phyloP scores from a whole-genome alignment of 73 alveolate genomes.

The Paramecium primaurelia region DNA sequence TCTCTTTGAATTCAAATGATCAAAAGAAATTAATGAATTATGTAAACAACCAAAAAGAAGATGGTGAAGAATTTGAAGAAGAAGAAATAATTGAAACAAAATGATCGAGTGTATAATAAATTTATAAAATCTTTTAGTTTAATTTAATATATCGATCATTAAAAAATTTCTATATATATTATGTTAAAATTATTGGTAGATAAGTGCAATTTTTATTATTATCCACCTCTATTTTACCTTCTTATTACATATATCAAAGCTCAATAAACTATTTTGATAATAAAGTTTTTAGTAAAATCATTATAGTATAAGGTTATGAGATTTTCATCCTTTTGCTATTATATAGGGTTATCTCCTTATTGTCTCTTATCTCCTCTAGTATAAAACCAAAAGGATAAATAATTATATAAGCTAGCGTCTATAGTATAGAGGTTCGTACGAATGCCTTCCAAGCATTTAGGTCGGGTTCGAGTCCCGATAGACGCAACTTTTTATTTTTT shows the following conservation, averaged over 20 bases:
- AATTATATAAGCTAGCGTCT: constrained; percentile 51
- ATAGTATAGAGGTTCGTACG: constrained; percentile 88
- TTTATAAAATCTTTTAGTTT: not conserved
- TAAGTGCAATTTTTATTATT: no score
- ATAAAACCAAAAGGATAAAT: not conserved
- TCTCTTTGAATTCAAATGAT: not conserved
- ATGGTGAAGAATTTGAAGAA: not conserved
- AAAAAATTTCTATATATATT: no score
- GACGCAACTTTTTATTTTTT: constrained; percentile 68
- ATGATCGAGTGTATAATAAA: not conserved
- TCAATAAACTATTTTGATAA: no score
- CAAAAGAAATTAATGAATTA: constrained; percentile 8
- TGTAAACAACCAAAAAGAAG: not conserved
- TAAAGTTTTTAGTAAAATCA: no score
- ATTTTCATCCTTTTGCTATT: no score
- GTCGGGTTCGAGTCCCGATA: constrained; percentile 94
- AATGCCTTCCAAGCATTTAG: constrained; percentile 88
- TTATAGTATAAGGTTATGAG: no score
- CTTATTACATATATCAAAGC: no score
- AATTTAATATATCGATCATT: not conserved
- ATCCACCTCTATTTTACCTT: no score
- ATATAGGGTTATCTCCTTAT: no score
- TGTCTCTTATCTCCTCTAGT: not conserved
- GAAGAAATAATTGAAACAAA: constrained; percentile 36
- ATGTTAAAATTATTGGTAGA: no score